Evolutionary conservation across 2,329 filamentous ascomycete genomes (phyloP), one percentile per base, ranked within the genome.

Genomic region (Aulographum hederae): DNA sequence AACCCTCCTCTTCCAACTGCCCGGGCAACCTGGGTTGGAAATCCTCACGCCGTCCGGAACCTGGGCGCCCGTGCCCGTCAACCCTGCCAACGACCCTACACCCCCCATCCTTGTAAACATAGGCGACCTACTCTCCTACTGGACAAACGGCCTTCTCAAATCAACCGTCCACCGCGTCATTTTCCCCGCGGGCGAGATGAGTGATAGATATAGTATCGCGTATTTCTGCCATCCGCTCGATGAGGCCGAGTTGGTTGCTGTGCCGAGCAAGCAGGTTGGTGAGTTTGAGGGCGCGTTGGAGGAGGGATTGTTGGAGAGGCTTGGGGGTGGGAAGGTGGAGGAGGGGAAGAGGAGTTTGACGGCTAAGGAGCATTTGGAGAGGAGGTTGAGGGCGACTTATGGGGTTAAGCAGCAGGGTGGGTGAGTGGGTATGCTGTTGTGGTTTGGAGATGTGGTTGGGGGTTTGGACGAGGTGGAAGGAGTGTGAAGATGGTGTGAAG

Each of bases 101-200:
- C 38, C 46, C 40, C 85, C 77, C 1, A 81, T 70, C n/a, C 48
- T 76, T 3, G 65, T 77, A 11, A 77, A 77, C 38, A 77, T 79
- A n/a, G 75, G 73, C 0, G 75, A 80, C 46, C 42, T 78, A 20
- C 56, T 80, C 11, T 77, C 72, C 20, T 89, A 91, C 51, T 95
- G 86, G 86, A 95, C 89, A 1, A 77, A 78, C 40, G 84, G 85
- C 0, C 54, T 94, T 29, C 64, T 95, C 39, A 78, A 82, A 43
- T 84, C 76, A 42, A 94, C 86, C 0, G 71, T 94, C 4, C 89
- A 95, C 48, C 64, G 86, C 8, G 89, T 95, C 18, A 72, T 86
- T 0, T 89, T 93, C 40, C 63, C 65, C 2, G 43, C 49, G 18
- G 54, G 43, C 16, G 40, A 50, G n/a, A 13, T 17, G 15, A 10